Evolutionary conservation across 1,139 yeast genomes (phyloP).

Genomic region (Hanseniaspora gamundiae): DNA sequence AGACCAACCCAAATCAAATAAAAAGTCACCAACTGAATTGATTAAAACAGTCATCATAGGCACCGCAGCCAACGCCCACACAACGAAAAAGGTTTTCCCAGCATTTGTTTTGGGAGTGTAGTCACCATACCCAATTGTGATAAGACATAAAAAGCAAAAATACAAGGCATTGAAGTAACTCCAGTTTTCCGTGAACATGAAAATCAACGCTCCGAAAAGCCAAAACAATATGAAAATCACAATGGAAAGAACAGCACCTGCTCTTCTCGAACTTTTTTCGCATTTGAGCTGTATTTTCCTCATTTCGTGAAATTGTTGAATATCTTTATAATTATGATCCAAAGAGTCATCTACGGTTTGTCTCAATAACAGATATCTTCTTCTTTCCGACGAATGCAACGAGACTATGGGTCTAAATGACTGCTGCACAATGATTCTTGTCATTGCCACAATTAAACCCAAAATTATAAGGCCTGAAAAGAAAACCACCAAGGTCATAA

Average conservation of each 20-base stretch:
- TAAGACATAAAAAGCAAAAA: slow-evolving; percentile 59
- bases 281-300: slow-evolving; percentile 8
- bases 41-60: slow-evolving; percentile 79
- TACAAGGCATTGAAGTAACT: slow-evolving; percentile 55
- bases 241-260: slow-evolving; percentile 32
- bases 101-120: slow-evolving; percentile 48
- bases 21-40: slow-evolving; percentile 55
- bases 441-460: slow-evolving; percentile 62
- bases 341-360: slow-evolving; percentile 7
- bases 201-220: slow-evolving; percentile 60
- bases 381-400: slow-evolving; percentile 46
- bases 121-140: slow-evolving; percentile 83
- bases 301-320: slow-evolving; percentile 4
- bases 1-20: slow-evolving; percentile 27
- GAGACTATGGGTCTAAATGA: slow-evolving; percentile 50
- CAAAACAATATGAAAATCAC: slow-evolving; percentile 45
- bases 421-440: slow-evolving; percentile 48
- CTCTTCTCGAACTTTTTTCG: slow-evolving; percentile 6
- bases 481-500: slow-evolving; percentile 49
- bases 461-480: slow-evolving; percentile 56
- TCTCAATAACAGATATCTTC: slow-evolving; percentile 18
- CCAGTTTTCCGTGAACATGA: slow-evolving; percentile 53
- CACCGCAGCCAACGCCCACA: slow-evolving; percentile 73
- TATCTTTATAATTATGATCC: slow-evolving; percentile 1
- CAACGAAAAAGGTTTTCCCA: slow-evolving; percentile 60